phyloP scores from a whole-genome alignment of 164 flowering plant genomes.

The Berberis vulgaris region DNA sequence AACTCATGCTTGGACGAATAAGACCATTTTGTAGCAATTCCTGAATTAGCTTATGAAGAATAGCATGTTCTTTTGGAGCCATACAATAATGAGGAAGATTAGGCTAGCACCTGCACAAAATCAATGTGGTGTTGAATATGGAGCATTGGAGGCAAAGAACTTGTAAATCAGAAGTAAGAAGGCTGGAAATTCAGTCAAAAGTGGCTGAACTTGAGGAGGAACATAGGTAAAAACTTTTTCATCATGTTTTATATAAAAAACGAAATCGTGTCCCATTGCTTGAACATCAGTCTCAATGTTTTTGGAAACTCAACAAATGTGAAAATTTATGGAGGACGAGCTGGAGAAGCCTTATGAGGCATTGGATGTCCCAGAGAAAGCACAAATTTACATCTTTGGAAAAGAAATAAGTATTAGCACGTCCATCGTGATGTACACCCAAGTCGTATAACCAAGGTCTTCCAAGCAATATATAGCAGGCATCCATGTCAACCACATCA shows the following conservation, averaged over 20 bases:
- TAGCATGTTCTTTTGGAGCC: background rate
- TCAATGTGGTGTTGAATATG: slow-evolving; percentile 1
- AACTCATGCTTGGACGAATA: background rate
- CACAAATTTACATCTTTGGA: background rate
- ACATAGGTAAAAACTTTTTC: background rate
- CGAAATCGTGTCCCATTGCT: background rate
- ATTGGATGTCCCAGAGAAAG: background rate
- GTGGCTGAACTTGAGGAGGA: background rate
- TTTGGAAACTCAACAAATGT: background rate
- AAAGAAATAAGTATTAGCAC: background rate
- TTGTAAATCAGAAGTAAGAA: background rate
- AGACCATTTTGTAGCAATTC: background rate
- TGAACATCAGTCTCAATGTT: background rate
- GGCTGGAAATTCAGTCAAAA: background rate
- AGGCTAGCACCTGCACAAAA: background rate
- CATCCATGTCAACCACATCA: slow-evolving; percentile 1
- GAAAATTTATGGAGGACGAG: background rate
- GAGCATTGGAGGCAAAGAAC: background rate
- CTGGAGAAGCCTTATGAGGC: background rate
- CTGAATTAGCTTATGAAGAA: background rate
- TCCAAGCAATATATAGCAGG: background rate
- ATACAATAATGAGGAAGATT: slow-evolving; percentile 1
- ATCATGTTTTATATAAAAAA: background rate
- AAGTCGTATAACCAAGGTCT: too few species aligned
- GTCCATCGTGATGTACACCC: background rate